Evolutionary conservation across 805 yeast species (phyloP).

Genomic region (Metschnikowia aberdeeniae): DNA sequence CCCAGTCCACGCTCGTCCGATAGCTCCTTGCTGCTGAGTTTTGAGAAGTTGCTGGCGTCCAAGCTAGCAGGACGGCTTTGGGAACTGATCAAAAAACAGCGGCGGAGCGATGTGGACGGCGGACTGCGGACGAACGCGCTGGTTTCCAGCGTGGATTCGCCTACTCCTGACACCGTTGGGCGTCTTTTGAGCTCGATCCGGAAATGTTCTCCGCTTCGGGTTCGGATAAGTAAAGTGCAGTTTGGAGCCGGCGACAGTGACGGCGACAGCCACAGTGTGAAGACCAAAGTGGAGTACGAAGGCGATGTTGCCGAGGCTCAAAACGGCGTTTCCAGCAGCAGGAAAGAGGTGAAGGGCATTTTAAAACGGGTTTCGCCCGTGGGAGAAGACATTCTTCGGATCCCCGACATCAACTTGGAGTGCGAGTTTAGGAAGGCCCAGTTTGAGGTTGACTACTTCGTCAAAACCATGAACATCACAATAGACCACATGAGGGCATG

Average conservation of each 20-base stretch:
- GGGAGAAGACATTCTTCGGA: background rate
- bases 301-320: background rate
- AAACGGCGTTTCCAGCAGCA: background rate
- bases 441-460: background rate
- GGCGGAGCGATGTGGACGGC: background rate
- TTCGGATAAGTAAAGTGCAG: background rate
- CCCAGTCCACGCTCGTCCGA: background rate
- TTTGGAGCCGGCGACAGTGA: background rate
- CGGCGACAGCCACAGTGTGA: background rate
- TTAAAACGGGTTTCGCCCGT: background rate
- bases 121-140: background rate
- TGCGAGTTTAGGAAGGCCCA: background rate
- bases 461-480: background rate
- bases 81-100: background rate
- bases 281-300: background rate
- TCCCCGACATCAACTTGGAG: background rate
- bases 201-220: background rate
- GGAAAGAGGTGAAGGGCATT: background rate
- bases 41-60: background rate
- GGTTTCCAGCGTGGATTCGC: background rate
- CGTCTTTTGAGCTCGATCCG: background rate
- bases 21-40: background rate
- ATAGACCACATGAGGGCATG: background rate
- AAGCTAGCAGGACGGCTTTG: slow-evolving; percentile 1
- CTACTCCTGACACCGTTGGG: background rate